A percentile compares a stretch with the other conserved stretches of the same genome.
Conservation (phyloP, 1,284 basidiomycete species). For the Xerocomus nothofagi region DNA sequence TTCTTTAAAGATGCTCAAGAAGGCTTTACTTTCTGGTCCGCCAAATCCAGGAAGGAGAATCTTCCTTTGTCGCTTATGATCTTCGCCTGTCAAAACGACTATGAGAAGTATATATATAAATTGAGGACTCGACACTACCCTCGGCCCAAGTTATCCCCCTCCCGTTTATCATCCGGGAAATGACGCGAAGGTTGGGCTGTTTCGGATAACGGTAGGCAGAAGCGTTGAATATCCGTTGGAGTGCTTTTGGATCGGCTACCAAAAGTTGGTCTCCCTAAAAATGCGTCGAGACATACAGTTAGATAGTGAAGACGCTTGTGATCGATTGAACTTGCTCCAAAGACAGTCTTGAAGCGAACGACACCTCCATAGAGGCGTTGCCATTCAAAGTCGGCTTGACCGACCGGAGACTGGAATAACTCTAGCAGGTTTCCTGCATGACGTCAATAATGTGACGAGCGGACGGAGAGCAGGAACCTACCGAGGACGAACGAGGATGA, state of each 20-base stretch:
- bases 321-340: slow-evolving; percentile 21
- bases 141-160: slow-evolving; percentile 42
- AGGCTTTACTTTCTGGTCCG: slow-evolving; percentile 38
- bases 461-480: neutral
- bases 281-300: neutral
- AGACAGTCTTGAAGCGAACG: slow-evolving; percentile 30
- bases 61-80: slow-evolving; percentile 45
- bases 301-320: neutral
- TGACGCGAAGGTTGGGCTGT: slow-evolving; percentile 32
- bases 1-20: slow-evolving; percentile 37
- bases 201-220: slow-evolving; percentile 43
- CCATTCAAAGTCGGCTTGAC: slow-evolving; percentile 33
- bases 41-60: slow-evolving; percentile 47
- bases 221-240: slow-evolving; percentile 42
- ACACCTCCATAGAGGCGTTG: slow-evolving; percentile 30
- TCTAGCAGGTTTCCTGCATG: slow-evolving; percentile 27
- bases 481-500: slow-evolving; percentile 36
- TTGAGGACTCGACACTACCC: slow-evolving; percentile 30
- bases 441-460: neutral
- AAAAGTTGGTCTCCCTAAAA: slow-evolving; percentile 30
- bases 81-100: slow-evolving; percentile 36
- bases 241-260: slow-evolving; percentile 41
- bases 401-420: slow-evolving; percentile 26
- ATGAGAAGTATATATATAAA: neutral
- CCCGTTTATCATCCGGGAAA: slow-evolving; percentile 37